A percentile compares a stretch with the other conserved stretches of the same genome.
Evolutionary conservation across 2,329 filamentous ascomycete genomes (phyloP).

Genomic region (Fusarium caatingaense): DNA sequence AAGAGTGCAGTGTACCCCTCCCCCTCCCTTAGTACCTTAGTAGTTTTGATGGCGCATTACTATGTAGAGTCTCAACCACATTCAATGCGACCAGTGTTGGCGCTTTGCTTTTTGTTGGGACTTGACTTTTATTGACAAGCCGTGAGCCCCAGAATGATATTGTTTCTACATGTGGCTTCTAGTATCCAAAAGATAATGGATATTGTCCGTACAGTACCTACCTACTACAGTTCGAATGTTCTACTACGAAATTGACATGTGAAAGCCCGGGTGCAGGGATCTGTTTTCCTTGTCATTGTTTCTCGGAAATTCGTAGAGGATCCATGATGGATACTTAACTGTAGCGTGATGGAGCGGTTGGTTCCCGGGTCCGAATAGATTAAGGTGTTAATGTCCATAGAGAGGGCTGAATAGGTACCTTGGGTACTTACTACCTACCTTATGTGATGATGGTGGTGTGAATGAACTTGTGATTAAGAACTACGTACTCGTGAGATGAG

Average conservation of each 20-base stretch:
- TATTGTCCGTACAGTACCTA: not conserved
- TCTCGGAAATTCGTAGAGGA: conserved; percentile 30
- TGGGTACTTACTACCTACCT: not conserved
- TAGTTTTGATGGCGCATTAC: conserved; percentile 11
- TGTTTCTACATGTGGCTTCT: not conserved
- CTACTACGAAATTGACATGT: conserved; percentile 24
- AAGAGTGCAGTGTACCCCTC: conserved; percentile 1
- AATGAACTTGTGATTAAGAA: conserved; percentile 33
- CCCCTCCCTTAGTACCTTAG: not conserved
- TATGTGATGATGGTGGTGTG: conserved; percentile 25
- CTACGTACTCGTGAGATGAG: not conserved
- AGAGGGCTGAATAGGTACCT: not conserved
- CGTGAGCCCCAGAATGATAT: not conserved
- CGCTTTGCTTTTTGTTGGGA: conserved; percentile 33
- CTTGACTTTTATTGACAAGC: conserved; percentile 14
- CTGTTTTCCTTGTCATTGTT: conserved; percentile 7
- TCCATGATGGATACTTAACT: conserved; percentile 5
- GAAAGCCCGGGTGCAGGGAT: conserved; percentile 26
- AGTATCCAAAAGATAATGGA: not conserved
- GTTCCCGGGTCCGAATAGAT: conserved; percentile 6
- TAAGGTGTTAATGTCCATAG: not conserved
- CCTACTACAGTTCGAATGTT: not conserved
- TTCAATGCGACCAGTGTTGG: conserved; percentile 5
- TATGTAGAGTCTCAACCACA: conserved; percentile 29
- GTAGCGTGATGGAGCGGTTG: conserved; percentile 21